Conservation (phyloP, 208 protist genomes). For the Herpetomonas samuelpessoai region DNA sequence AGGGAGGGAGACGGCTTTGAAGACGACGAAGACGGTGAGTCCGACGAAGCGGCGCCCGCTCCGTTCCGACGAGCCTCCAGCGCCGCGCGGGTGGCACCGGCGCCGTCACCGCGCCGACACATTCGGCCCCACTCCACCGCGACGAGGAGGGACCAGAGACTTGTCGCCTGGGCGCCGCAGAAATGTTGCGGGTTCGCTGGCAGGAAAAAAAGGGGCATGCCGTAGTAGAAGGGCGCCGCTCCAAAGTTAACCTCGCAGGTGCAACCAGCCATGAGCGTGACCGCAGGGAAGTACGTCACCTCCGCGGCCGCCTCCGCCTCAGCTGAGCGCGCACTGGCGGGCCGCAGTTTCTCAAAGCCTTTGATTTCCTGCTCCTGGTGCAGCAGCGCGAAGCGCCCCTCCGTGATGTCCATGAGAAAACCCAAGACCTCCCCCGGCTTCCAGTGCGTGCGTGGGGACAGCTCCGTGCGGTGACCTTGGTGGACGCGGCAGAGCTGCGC, state of each 20-base stretch:
- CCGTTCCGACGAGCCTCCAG: neutral
- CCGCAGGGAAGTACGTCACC: conserved; percentile 32
- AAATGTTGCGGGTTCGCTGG: conserved; percentile 76
- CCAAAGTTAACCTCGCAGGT: conserved; percentile 89
- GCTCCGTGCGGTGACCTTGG: conserved; percentile 62
- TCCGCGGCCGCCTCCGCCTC: neutral
- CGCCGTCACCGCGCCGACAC: neutral
- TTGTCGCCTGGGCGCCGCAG: conserved; percentile 32
- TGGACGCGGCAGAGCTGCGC: conserved; percentile 58
- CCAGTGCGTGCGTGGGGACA: conserved; percentile 62
- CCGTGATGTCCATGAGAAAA: conserved; percentile 71
- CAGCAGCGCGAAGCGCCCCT: conserved; percentile 49
- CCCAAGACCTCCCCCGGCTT: conserved; percentile 83
- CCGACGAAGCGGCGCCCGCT: neutral
- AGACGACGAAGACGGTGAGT: too few relatives aligned
- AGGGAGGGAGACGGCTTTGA: neutral
- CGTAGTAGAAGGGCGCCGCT: conserved; percentile 48
- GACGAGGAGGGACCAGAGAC: conserved; percentile 58
- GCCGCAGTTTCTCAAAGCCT: conserved; percentile 41
- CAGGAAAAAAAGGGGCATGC: conserved; percentile 55
- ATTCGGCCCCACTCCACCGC: conserved; percentile 25
- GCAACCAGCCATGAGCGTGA: conserved; percentile 25
- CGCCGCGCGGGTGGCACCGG: neutral
- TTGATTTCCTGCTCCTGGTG: conserved; percentile 75
- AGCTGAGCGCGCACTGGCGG: neutral